phyloP scores from a whole-genome alignment of 2,329 filamentous ascomycete species.

The Aspergillus ruber region DNA sequence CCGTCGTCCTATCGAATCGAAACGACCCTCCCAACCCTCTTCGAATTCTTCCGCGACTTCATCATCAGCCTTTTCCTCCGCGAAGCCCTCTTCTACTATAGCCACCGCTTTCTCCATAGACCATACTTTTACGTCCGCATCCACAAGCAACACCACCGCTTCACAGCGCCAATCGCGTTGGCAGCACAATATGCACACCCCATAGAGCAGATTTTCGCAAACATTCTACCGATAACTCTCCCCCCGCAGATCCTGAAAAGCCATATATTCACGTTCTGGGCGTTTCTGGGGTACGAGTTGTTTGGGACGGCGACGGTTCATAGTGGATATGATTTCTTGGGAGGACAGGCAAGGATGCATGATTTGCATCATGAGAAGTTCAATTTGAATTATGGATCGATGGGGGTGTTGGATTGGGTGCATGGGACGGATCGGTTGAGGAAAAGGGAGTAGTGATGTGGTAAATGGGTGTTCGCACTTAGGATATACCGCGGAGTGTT shows the following conservation, averaged over 20 bases:
- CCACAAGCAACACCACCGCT: conserved; percentile 53
- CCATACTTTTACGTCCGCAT: conserved; percentile 45
- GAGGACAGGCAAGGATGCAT: conserved; percentile 42
- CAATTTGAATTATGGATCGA: conserved; percentile 47
- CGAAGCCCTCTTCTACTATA: conserved; percentile 52
- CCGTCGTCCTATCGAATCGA: conserved; percentile 35
- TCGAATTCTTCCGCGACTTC: conserved; percentile 38
- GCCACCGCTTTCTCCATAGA: conserved; percentile 49
- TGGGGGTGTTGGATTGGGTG: conserved; percentile 51
- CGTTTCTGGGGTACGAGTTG: conserved; percentile 45
- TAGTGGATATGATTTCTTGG: conserved; percentile 53
- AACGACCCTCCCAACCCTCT: conserved; percentile 28
- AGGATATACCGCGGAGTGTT: too few species aligned
- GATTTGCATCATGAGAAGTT: conserved; percentile 55
- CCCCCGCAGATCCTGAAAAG: conserved; percentile 42
- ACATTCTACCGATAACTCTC: conserved; percentile 47
- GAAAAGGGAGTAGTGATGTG: background rate
- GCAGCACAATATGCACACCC: conserved; percentile 54
- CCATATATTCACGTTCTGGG: conserved; percentile 50
- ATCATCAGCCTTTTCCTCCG: conserved; percentile 37
- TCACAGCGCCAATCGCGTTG: conserved; percentile 51
- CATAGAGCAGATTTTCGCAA: conserved; percentile 51
- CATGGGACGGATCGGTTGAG: conserved; percentile 41
- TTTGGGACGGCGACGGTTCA: conserved; percentile 51
- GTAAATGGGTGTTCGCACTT: background rate